Base-by-base conservation (phyloP, 2,329 filamentous ascomycete species). In the Fusarium gaditjirri region DNA sequence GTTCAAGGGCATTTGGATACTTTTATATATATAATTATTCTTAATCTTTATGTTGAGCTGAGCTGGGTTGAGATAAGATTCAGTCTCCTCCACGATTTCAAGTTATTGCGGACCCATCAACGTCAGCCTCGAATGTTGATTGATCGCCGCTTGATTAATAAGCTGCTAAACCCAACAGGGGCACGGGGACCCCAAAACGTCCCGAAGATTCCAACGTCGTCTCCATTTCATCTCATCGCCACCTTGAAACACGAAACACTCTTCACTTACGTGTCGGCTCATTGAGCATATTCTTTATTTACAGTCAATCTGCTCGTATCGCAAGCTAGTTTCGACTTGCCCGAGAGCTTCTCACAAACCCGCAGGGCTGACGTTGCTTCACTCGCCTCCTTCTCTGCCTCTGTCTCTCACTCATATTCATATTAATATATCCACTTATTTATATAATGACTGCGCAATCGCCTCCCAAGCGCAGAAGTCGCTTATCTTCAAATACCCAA, bases 401-500 rank as follows among this genome's bases (percentile, higher is more conserved):
- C 35, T 25, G 29, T 35, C 11, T 33, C 29, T 35, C 49, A 53
- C 31, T 36, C 53, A 44, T 41, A 19, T 31, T 21, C 39, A 38
- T 19, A 25, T 14, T 47, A 21, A 47, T 11, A n/a, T 49, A 33
- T 23, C 21, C 38, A 50, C 49, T 33, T 47, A 64, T 36, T 67
- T 57, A 66, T 39, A 59, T 11, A 38, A 72, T 72, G 72, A 64
- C 53, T 21, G 61, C 66, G 1, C 53, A 49, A 16, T 62, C 71
- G 11, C 50, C 61, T 10, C 50, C 68, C 3, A 77, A 73, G 63
- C 72, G 74, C 33, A 72, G 71, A 23, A 73, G 74, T 49, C 75
- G 75, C 29, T 71, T 74, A 29, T 63, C 74, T 12, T 65, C 69
- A 13, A 60, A 52, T 42, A 43, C 39, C 12, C 61, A 75, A 12